Conservation (phyloP, 495 filamentous ascomycete genomes). For the Patellaria atrata region DNA sequence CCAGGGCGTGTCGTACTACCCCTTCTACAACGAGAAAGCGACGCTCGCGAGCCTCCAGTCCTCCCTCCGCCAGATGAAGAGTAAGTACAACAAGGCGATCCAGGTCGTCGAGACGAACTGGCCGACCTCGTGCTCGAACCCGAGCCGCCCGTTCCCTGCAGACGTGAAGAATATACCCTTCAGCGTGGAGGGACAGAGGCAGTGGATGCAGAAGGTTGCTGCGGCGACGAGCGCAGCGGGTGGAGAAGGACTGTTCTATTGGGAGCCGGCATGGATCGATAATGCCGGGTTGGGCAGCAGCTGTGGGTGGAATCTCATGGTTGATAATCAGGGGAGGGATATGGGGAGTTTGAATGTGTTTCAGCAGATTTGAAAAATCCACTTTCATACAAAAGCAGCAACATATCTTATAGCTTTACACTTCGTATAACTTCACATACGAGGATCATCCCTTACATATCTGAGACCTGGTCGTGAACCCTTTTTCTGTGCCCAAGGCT, state of each 20-base stretch:
- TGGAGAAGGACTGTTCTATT: constrained; percentile 29
- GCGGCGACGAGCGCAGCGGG: constrained; percentile 23
- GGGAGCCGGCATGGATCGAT: constrained; percentile 34
- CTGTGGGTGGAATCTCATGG: constrained; percentile 27
- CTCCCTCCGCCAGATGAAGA: constrained; percentile 25
- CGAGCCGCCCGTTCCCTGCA: constrained; percentile 24
- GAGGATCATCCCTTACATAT: too few relatives aligned
- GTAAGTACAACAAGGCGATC: constrained; percentile 31
- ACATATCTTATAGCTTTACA: too few relatives aligned
- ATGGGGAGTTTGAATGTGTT: constrained; percentile 26
- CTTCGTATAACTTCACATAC: too few relatives aligned
- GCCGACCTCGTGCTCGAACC: constrained; percentile 28
- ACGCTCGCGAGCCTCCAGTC: constrained; percentile 27
- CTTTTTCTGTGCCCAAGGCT: too few relatives aligned
- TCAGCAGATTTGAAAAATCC: constrained; percentile 12
- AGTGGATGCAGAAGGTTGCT: constrained; percentile 27
- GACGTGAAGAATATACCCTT: constrained; percentile 27
- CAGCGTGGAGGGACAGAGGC: constrained; percentile 26
- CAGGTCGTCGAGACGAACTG: constrained; percentile 36
- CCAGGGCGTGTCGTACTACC: constrained; percentile 34
- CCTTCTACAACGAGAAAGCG: constrained; percentile 32
- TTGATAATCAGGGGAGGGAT: constrained; percentile 24
- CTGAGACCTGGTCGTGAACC: too few relatives aligned
- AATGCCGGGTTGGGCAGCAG: constrained; percentile 26
- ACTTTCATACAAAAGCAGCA: too few relatives aligned